Percentiles rank a stretch among this genome's conserved stretches.
Evolutionary conservation across 2,329 filamentous ascomycete species (phyloP).

Genomic region (Fusarium sp.): DNA sequence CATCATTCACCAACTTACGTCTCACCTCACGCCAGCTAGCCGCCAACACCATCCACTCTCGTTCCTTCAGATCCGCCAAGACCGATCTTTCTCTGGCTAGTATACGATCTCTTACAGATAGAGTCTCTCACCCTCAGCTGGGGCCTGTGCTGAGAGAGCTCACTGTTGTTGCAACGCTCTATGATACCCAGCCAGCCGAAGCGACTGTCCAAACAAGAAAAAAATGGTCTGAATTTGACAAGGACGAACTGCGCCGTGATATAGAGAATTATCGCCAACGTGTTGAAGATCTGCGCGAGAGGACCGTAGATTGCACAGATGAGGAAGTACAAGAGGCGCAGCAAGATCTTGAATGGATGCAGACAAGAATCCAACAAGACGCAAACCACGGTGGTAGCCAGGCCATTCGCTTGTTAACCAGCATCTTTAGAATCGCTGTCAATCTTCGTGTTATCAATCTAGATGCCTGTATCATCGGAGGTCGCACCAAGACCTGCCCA

Average conservation of each 20-base stretch:
- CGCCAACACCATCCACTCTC: neutral
- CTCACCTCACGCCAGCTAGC: neutral
- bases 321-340: neutral
- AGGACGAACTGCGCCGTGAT: neutral
- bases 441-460: neutral
- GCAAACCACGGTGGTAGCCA: neutral
- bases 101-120: neutral
- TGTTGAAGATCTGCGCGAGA: neutral
- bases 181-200: neutral
- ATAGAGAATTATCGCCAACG: neutral
- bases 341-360: neutral
- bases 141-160: neutral
- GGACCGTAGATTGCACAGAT: neutral
- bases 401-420: accelerated
- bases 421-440: neutral
- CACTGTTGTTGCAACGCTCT: neutral
- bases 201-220: neutral
- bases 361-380: neutral
- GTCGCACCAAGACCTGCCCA: neutral
- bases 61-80: neutral
- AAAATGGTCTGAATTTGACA: neutral
- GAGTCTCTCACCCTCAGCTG: neutral
- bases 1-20: neutral
- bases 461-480: neutral
- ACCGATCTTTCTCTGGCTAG: neutral